These are phyloP conservation scores for Mallotus repandus DNA, from an alignment of 441 rosid genomes.

Conservation along the genomic window DNA sequence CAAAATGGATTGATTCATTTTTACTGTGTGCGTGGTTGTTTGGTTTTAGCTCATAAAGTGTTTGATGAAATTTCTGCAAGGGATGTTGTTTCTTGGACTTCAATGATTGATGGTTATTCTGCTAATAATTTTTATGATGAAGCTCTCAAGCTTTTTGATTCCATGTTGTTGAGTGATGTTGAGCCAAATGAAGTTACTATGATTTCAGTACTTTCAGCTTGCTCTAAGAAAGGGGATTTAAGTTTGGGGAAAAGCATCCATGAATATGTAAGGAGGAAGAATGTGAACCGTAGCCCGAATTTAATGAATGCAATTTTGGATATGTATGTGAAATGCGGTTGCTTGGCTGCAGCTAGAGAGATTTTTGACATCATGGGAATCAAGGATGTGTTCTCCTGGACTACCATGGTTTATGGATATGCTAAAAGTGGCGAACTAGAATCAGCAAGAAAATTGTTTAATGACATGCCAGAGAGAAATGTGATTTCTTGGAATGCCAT, in stretches of 20 bases:
- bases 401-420: slow-evolving; percentile 22
- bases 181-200: slow-evolving; percentile 21
- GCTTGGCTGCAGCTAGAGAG: slow-evolving; percentile 13
- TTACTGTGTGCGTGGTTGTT: slow-evolving; percentile 9
- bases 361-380: slow-evolving; percentile 14
- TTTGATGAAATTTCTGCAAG: slow-evolving; percentile 19
- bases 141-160: slow-evolving; percentile 14
- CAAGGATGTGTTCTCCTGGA: slow-evolving; percentile 22
- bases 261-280: slow-evolving; percentile 11
- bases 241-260: slow-evolving; percentile 7
- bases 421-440: slow-evolving; percentile 17
- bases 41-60: slow-evolving; percentile 16
- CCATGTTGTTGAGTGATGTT: slow-evolving; percentile 19
- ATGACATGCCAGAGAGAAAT: slow-evolving; percentile 22
- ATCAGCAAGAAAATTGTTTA: slow-evolving; percentile 14
- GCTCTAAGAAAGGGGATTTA: slow-evolving; percentile 15
- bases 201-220: slow-evolving; percentile 20
- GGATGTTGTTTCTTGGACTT: slow-evolving; percentile 26
- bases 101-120: slow-evolving; percentile 20
- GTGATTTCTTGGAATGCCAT: slow-evolving; percentile 24
- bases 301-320: slow-evolving; percentile 22
- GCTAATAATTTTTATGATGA: slow-evolving; percentile 1
- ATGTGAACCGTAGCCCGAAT: not conserved
- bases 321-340: slow-evolving; percentile 21
- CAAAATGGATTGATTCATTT: slow-evolving; percentile 21